Base-by-base conservation (phyloP, 495 filamentous ascomycete genomes). In the Cercophora newfieldiana region DNA sequence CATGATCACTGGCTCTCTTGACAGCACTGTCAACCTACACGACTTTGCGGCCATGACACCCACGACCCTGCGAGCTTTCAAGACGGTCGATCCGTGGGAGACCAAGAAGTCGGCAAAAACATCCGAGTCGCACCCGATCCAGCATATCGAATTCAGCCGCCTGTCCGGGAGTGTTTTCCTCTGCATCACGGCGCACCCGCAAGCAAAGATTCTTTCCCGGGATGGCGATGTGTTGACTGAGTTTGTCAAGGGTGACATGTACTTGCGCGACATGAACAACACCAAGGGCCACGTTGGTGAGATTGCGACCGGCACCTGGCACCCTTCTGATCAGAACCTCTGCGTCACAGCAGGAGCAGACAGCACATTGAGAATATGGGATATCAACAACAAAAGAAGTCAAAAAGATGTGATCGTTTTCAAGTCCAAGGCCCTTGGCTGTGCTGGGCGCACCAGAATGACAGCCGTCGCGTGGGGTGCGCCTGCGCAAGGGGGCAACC, bases 221-320 rank as follows among this genome's bases (percentile, higher is more conserved):
- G 94, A 99, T 80, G 95, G 95, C 7, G 92, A 93, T 47, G 83
- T 89, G 10, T 63, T 93, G 14, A 88, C 89, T 1, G 93, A 97
- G 75, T 97, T 96, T 68, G 88, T 90, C 61, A 99, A 99, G 78
- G 95, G 95, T 22, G 95, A 99, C 72, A 97, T 97, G 94, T 99
- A 99, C 73, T 78, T 99, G 63, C 86, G 95, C 47, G 96, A 99
- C 72, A 92, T 97, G 86, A 84, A 97, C 74, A 92, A 97, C 73
- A 99, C 95, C 0, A 98, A 97, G 72, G 95, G 95, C 0, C 95
- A 99, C 73, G 86, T 97, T 47, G 91, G 93, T 1, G 95, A 96
- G 77, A 88, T 96, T 29, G 91, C 91, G 25, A 89, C 88, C 22
- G 95, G 91, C 3, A 88, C 87, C 44, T 99, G 95, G 95, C 89